Conservation (phyloP, 106 monocot species). For the Allium cepa region DNA sequence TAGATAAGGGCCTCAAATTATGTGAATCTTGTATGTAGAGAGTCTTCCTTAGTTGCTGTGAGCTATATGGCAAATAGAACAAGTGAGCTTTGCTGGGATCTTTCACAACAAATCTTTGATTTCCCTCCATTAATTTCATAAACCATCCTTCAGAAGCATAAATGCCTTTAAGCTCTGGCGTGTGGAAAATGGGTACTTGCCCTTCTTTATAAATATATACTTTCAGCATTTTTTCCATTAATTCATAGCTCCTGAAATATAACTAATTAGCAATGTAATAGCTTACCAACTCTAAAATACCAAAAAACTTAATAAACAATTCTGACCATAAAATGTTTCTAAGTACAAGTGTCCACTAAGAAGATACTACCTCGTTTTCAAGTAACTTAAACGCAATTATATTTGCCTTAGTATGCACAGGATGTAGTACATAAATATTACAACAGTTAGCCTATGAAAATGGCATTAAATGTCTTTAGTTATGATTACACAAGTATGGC, state of each 20-base stretch:
- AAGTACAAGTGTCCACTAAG: too few relatives aligned
- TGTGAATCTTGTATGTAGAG: slow-evolving; percentile 71
- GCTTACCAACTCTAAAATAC: too few relatives aligned
- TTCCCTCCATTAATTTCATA: slow-evolving; percentile 81
- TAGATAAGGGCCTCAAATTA: slow-evolving; percentile 48
- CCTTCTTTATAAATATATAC: slow-evolving; percentile 80
- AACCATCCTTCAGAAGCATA: slow-evolving; percentile 99
- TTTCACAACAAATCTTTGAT: slow-evolving; percentile 31
- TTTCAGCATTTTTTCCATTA: slow-evolving; percentile 92
- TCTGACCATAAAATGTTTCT: too few relatives aligned
- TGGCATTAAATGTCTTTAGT: too few relatives aligned
- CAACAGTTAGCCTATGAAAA: too few relatives aligned
- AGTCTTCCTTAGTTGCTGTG: slow-evolving; percentile 44
- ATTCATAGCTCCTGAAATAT: slow-evolving; percentile 75
- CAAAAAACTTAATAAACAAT: too few relatives aligned
- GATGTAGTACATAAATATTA: too few relatives aligned
- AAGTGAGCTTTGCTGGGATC: slow-evolving; percentile 63
- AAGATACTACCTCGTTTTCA: too few relatives aligned
- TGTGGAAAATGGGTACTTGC: slow-evolving; percentile 75
- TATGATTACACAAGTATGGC: too few relatives aligned
- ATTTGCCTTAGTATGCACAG: too few relatives aligned
- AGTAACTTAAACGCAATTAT: too few relatives aligned
- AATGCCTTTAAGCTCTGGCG: slow-evolving; percentile 58
- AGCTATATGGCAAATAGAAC: slow-evolving; percentile 89
- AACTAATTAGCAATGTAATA: neutral